Conservation (phyloP, 805 yeast genomes). For the Sungouiozyma intestinalis region DNA sequence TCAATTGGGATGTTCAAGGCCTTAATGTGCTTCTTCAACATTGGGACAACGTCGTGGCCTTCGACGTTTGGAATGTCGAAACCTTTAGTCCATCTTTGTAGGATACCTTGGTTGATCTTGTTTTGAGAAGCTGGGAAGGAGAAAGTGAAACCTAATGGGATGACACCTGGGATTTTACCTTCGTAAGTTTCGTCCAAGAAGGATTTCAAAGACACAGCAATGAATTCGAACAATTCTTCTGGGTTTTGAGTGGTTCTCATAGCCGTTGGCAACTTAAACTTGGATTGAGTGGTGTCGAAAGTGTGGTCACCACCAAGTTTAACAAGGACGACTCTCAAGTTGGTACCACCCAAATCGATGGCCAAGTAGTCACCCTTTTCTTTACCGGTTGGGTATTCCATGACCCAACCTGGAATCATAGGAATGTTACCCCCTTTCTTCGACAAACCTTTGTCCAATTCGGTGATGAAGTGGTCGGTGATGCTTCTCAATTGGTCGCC, state of each 20-base stretch:
- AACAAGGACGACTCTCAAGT: constrained; percentile 83
- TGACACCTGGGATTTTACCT: constrained; percentile 47
- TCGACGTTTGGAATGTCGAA: constrained; percentile 87
- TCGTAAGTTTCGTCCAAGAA: constrained; percentile 61
- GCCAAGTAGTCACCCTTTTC: constrained; percentile 86
- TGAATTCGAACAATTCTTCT: constrained; percentile 72
- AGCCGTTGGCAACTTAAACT: constrained; percentile 63
- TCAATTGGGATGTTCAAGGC: constrained; percentile 59
- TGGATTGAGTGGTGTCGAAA: constrained; percentile 77
- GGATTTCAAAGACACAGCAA: constrained; percentile 65
- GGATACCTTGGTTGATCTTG: constrained; percentile 71
- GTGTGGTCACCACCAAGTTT: constrained; percentile 69
- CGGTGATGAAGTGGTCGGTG: constrained; percentile 63
- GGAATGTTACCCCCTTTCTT: constrained; percentile 77
- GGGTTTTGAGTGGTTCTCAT: constrained; percentile 63
- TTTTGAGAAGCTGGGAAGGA: constrained; percentile 78
- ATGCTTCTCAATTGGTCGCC: constrained; percentile 50
- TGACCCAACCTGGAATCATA: constrained; percentile 94
- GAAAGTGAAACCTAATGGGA: constrained; percentile 89
- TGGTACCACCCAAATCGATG: constrained; percentile 93
- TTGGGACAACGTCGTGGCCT: constrained; percentile 86
- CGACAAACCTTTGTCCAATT: constrained; percentile 70
- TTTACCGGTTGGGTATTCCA: constrained; percentile 83
- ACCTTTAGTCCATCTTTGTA: constrained; percentile 96
- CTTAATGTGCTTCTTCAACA: constrained; percentile 68